Conservation (phyloP, 805 yeast genomes). For the Schwanniomyces pseudopolymorphus region DNA sequence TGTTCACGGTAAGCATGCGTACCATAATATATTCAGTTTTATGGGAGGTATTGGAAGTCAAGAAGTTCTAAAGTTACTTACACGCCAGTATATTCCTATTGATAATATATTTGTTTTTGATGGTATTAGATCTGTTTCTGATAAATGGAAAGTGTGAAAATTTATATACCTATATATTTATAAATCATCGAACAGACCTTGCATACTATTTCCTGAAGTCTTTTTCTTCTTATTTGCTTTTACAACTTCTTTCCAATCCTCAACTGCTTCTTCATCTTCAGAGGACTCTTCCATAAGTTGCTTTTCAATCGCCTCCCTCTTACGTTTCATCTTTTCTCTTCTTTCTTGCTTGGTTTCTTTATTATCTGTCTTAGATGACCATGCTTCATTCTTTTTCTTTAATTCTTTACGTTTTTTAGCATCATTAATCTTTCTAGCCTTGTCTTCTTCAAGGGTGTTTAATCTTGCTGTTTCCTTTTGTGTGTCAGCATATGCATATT, state of each 20-base stretch:
- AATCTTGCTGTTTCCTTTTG: constrained; percentile 63
- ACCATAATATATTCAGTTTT: constrained; percentile 63
- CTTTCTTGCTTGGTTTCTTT: constrained; percentile 64
- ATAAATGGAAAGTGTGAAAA: constrained; percentile 33
- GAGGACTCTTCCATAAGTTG: constrained; percentile 45
- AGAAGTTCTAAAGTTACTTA: constrained; percentile 73
- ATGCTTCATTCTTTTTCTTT: constrained; percentile 60
- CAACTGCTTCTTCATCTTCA: constrained; percentile 47
- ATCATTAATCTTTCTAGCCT: constrained; percentile 33
- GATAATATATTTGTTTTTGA: constrained; percentile 72
- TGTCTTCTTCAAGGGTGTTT: constrained; percentile 53
- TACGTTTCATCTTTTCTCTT: constrained; percentile 64
- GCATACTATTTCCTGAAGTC: constrained; percentile 33
- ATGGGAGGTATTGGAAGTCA: constrained; percentile 87
- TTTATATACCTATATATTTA: constrained; percentile 11
- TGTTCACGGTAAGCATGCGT: constrained; percentile 39
- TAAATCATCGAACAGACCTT: constrained; percentile 61
- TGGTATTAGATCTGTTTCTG: constrained; percentile 58
- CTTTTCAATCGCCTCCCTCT: constrained; percentile 66
- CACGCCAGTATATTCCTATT: constrained; percentile 79
- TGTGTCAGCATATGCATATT: constrained; percentile 61
- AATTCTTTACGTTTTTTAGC: constrained; percentile 44
- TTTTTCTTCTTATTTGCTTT: constrained; percentile 62
- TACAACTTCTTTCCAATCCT: constrained; percentile 89
- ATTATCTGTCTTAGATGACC: constrained; percentile 71